Evolutionary conservation across 768 basidiomycete genomes (phyloP), one percentile per base, ranked within the genome.

Genomic region (Auricularia cornea): DNA sequence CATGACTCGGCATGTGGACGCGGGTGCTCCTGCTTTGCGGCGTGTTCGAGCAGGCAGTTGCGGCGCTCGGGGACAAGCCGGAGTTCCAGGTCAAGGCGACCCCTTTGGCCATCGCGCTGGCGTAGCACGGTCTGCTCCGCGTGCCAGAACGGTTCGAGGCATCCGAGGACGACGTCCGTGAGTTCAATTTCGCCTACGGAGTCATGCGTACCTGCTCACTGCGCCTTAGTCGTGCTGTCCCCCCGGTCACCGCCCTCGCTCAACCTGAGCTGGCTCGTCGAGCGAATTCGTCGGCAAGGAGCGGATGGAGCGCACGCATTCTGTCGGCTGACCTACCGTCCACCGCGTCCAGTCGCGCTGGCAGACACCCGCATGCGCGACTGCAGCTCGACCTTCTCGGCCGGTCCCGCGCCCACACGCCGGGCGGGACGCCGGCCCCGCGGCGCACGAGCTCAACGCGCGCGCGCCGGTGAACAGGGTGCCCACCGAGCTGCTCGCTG

Each of bases 11-110:
- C 82, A 81, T 35, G 8, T 94, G 91, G 91, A 86, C 90, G 3
- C 84, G 84, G 65, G 86, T 98, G 1, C 75, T 98, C 65, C 81
- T 97, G 26, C 87, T 94, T 78, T 92, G 90, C 68, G 97, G 94
- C 16, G 90, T 97, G 71, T 99, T 98, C 68, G 97, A 99, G 75
- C 78, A 90, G 94, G 92, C 96, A 56, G 87, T 97, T 16, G 90
- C 93, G 14, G 88, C 94, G 32, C 76, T 98, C 10, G 91, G 93
- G 84, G 89, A 94, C 54, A 88, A 91, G 67, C 83, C 84, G 59
- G 88, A 91, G 66, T 89, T 90, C 20, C 90, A 97, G 68, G 84
- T 94, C 20, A 97, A 98, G 71, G 95, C 94, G 0, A 90, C 98
- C 3, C 97, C 98, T 73, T 80, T 98, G 30, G 94, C 92, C 1